Conservation (phyloP, 305 asterid species). For the Fraxinus angustifolia region DNA sequence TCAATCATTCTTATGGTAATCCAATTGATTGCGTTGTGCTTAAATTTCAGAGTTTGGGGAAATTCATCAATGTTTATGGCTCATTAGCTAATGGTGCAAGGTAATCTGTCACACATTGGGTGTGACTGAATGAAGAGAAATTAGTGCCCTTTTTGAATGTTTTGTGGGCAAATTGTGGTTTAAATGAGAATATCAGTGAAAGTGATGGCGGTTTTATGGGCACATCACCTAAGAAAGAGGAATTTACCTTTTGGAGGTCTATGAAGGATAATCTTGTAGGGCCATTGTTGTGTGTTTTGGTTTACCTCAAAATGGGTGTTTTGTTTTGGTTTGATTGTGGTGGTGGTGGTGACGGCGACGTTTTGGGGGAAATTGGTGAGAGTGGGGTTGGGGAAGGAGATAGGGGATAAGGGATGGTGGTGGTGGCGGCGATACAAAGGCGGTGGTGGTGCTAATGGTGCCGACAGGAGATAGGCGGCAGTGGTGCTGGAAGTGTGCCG, state of each 20-base stretch:
- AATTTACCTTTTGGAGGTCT: conserved; percentile 66
- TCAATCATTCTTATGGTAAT: too few relatives aligned
- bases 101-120: conserved; percentile 30
- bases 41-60: conserved; percentile 31
- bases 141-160: conserved; percentile 60
- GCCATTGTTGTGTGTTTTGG: conserved; percentile 45
- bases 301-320: too few relatives aligned
- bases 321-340: too few relatives aligned
- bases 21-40: too few relatives aligned
- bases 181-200: conserved; percentile 24
- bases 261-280: conserved; percentile 71
- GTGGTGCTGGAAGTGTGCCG: too few relatives aligned
- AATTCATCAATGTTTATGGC: conserved; percentile 54
- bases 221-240: conserved; percentile 54
- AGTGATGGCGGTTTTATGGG: conserved; percentile 19
- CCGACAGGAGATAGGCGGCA: too few relatives aligned
- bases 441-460: too few relatives aligned
- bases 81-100: conserved; percentile 33
- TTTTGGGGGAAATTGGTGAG: too few relatives aligned
- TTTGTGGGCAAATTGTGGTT: conserved; percentile 75
- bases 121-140: conserved; percentile 51
- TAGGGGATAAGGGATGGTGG: too few relatives aligned
- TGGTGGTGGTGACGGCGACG: too few relatives aligned
- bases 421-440: too few relatives aligned
- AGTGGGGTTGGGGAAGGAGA: too few relatives aligned